phyloP scores from a whole-genome alignment of 179 eudicot species.

The Kewa caespitosa region DNA sequence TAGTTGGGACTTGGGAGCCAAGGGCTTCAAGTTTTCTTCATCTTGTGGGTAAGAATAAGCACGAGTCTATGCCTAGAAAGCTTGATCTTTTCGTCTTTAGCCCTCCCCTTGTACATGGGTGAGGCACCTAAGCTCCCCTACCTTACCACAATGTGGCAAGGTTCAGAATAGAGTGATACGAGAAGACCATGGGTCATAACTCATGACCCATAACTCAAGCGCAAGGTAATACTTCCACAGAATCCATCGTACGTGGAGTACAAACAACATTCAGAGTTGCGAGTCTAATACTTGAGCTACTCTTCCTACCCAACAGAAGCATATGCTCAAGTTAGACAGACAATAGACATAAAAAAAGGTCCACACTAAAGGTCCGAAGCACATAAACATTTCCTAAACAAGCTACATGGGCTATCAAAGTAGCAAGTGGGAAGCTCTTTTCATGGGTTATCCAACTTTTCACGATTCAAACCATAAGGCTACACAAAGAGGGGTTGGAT shows the following conservation, averaged over 20 bases:
- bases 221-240: not conserved
- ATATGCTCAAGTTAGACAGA: not conserved
- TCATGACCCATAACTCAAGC: not conserved
- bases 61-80: too few relatives aligned
- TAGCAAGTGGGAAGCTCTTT: not conserved
- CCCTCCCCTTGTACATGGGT: too few relatives aligned
- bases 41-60: too few relatives aligned
- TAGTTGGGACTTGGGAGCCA: too few relatives aligned
- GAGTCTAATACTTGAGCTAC: not conserved
- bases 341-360: too few relatives aligned
- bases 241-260: too few relatives aligned
- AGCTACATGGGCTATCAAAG: not conserved
- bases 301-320: not conserved
- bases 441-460: not conserved
- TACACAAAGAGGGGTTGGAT: not conserved
- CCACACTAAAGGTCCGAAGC: too few relatives aligned
- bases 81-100: too few relatives aligned
- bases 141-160: not conserved
- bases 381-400: not conserved
- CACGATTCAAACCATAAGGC: not conserved
- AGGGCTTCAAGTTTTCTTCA: too few relatives aligned
- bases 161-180: not conserved
- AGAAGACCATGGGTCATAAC: not conserved
- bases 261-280: too few relatives aligned
- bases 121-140: too few relatives aligned